Evolutionary conservation across 2,329 filamentous ascomycete species (phyloP).

Genomic region (Penicillium sp.): DNA sequence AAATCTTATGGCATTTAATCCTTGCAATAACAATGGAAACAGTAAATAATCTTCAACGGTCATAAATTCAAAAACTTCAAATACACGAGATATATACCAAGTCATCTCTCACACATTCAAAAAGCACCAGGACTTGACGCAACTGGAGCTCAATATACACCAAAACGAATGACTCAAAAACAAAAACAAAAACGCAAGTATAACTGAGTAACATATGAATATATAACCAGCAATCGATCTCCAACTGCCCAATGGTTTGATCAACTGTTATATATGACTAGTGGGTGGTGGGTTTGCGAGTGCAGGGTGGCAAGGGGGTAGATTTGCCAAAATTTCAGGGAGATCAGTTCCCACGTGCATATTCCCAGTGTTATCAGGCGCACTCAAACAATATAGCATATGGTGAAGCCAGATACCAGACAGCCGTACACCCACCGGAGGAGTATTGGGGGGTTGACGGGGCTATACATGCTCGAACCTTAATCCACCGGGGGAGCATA

Average conservation of each 20-base stretch:
- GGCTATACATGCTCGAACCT: neutral
- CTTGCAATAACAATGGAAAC: neutral
- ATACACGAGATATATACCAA: neutral
- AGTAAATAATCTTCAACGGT: neutral
- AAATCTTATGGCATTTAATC: neutral
- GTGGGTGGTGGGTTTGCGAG: neutral
- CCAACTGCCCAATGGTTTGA: neutral
- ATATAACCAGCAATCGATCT: neutral
- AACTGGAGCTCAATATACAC: neutral
- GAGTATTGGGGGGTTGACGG: too few species aligned
- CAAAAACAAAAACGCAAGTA: neutral
- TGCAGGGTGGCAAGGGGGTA: neutral
- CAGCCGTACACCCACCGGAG: neutral
- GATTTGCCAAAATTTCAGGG: neutral
- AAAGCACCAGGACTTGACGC: neutral
- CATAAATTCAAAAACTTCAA: neutral
- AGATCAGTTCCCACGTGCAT: neutral
- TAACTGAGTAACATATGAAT: neutral
- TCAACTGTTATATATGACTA: neutral
- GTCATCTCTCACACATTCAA: neutral
- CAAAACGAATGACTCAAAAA: too few species aligned
- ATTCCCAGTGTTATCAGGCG: neutral
- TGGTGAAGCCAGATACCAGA: neutral
- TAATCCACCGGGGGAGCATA: neutral
- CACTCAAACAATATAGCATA: neutral